Base-by-base conservation (phyloP, 768 basidiomycete genomes). In the Boletus coccyginus region DNA sequence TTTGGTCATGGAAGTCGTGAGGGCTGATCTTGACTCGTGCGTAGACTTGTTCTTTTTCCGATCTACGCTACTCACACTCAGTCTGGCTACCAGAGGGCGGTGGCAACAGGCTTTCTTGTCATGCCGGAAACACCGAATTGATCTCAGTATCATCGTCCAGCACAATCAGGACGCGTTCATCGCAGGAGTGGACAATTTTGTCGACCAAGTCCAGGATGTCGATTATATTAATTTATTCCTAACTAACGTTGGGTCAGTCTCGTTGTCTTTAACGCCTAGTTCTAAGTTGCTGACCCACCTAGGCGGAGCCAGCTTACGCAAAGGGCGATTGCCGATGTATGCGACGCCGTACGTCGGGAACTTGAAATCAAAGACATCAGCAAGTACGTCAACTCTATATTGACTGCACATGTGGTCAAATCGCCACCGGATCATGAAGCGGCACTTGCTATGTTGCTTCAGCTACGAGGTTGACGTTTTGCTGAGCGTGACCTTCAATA, bases 181-280 rank as follows among this genome's bases (percentile, higher is more conserved):
- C 67, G 70, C 75, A 16, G 73, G 80, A 13, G 75, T 98, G 0
- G 58, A 81, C 0, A 72, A 73, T 6, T 94, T 98, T 62, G 78
- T 97, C 8, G 83, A 91, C 46, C 94, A 98, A 69, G 79, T 99
- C 10, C 80, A 83, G 35, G 92, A 97, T 58, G 87, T 94, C 11
- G 97, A 98, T 70, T 84, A 93, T 70, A 79, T 99, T 59, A 97
- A 97, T 70, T 75, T 99, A 46, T 94, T 99, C 73, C 76, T 98
- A 58, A 89, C 94, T 24, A 85, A 81, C 12, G 63, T 98, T 29
- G 92, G 90, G 93, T 95, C 61, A 47, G 81, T 72, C 36, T 49
- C 49, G 21, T 29, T 42, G 31, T 9, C 45, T 36, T 43, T n/a
- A 11, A 40, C 51, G 35, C 27, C 10, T 43, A 7, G n/a, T 27